Conservation (phyloP, 23 red algal species). For the Gracilaria gracilis region DNA sequence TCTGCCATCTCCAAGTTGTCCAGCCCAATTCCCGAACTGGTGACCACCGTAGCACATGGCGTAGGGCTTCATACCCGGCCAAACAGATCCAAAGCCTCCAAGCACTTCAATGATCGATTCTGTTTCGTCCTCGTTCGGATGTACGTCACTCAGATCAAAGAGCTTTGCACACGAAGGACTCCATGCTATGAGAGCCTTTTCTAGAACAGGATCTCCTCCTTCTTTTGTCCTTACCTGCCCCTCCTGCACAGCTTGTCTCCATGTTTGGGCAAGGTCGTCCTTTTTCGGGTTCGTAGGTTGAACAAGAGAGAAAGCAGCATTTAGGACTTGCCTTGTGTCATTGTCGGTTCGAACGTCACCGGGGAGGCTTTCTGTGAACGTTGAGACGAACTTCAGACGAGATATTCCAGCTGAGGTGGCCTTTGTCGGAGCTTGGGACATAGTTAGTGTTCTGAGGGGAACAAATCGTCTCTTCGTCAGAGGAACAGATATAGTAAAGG, state of each 20-base stretch:
- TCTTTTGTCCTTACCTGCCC: conserved; percentile 43
- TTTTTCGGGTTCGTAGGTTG: conserved; percentile 65
- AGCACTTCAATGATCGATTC: conserved; percentile 63
- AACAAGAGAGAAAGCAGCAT: conserved; percentile 72
- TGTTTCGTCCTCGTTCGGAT: conserved; percentile 45
- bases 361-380: conserved; percentile 72
- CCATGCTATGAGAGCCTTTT: conserved; percentile 79
- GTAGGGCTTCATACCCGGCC: conserved; percentile 81
- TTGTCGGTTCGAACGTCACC: conserved; percentile 53
- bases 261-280: conserved; percentile 41
- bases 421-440: not conserved
- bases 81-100: conserved; percentile 61
- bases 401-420: conserved; percentile 5
- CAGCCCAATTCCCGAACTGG: conserved; percentile 98
- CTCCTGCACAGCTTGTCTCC: conserved; percentile 35
- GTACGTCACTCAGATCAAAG: conserved; percentile 51
- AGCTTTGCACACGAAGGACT: conserved; percentile 55
- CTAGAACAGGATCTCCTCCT: conserved; percentile 46
- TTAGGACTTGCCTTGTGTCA: conserved; percentile 64
- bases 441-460: not conserved
- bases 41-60: conserved; percentile 98
- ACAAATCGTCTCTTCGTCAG: not conserved
- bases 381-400: conserved; percentile 45
- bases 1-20: conserved; percentile 97
- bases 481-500: conserved; percentile 20